Percentiles rank a stretch among this genome's conserved stretches.
phyloP scores from a whole-genome alignment of 306 rosid genomes.

The Glycine tomentella region DNA sequence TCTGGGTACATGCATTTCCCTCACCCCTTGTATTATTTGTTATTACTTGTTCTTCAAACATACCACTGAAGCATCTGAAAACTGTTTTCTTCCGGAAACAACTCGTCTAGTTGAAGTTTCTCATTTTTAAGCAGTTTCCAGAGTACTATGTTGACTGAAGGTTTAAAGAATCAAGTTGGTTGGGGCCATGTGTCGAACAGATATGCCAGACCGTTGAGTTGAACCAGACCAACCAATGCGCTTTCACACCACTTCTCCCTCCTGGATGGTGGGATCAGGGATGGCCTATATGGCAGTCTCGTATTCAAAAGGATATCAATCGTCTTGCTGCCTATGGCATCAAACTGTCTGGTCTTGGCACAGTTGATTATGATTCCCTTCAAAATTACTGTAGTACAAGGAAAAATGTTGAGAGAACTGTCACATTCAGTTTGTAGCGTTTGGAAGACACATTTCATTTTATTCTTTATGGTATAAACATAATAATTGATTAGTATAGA shows the following conservation, averaged over 20 bases:
- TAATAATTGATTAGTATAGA: conserved; percentile 43
- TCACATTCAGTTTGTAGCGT: conserved; percentile 64
- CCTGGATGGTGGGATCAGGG: conserved; percentile 99
- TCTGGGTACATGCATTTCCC: conserved; percentile 58
- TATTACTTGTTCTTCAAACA: conserved; percentile 27
- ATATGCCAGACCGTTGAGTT: conserved; percentile 85
- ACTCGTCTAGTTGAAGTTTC: conserved; percentile 62
- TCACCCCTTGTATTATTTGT: background rate
- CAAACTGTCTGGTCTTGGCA: conserved; percentile 67
- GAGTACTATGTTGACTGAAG: conserved; percentile 70
- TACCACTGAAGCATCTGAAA: conserved; percentile 25
- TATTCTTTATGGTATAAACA: conserved; percentile 19
- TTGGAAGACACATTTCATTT: conserved; percentile 36
- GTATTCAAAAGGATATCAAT: conserved; percentile 70
- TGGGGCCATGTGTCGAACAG: conserved; percentile 99
- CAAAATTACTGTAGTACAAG: conserved; percentile 69
- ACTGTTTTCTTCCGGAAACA: conserved; percentile 58
- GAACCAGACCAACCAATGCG: conserved; percentile 80
- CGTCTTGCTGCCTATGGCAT: conserved; percentile 76
- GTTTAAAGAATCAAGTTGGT: conserved; percentile 85
- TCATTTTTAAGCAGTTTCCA: conserved; percentile 87
- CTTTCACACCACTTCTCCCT: conserved; percentile 90
- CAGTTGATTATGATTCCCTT: conserved; percentile 60
- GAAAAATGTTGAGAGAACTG: conserved; percentile 67
- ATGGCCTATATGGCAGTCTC: conserved; percentile 89